Conservation (phyloP, 2,329 filamentous ascomycete genomes). For the Cryphonectria parasitica region DNA sequence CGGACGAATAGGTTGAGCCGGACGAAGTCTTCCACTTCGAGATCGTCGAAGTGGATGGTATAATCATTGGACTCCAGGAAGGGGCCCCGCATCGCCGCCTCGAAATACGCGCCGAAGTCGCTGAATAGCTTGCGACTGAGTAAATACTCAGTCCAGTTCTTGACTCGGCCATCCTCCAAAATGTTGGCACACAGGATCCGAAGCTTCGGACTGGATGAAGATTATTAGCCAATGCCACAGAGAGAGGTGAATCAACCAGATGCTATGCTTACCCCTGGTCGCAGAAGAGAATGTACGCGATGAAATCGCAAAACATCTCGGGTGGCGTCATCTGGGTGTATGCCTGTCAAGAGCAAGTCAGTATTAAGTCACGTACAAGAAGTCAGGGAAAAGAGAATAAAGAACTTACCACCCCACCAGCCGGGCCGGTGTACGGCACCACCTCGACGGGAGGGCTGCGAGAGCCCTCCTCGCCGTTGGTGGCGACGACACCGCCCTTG, state of each 20-base stretch:
- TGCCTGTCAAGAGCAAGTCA: neutral
- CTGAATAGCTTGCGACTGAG: constrained; percentile 16
- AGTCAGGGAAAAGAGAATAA: neutral
- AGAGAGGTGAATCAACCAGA: neutral
- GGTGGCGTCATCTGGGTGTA: neutral
- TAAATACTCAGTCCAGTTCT: neutral
- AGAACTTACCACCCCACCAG: neutral
- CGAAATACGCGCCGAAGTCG: constrained; percentile 22
- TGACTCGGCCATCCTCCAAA: neutral
- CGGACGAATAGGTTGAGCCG: constrained; percentile 6
- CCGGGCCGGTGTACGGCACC: neutral
- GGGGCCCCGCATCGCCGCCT: neutral
- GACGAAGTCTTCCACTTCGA: constrained; percentile 13
- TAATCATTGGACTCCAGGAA: constrained; percentile 5
- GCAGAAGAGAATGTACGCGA: neutral
- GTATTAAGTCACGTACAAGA: neutral
- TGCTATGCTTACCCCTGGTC: neutral
- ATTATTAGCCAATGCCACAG: neutral
- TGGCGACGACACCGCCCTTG: neutral
- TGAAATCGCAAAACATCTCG: neutral
- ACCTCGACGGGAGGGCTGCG: neutral
- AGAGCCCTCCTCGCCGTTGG: neutral
- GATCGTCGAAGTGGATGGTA: constrained; percentile 10
- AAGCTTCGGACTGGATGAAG: neutral
- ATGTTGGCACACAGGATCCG: constrained; percentile 12